Evolutionary conservation across 78 protist species (phyloP).

Genomic region (Protostelium mycophagum): DNA sequence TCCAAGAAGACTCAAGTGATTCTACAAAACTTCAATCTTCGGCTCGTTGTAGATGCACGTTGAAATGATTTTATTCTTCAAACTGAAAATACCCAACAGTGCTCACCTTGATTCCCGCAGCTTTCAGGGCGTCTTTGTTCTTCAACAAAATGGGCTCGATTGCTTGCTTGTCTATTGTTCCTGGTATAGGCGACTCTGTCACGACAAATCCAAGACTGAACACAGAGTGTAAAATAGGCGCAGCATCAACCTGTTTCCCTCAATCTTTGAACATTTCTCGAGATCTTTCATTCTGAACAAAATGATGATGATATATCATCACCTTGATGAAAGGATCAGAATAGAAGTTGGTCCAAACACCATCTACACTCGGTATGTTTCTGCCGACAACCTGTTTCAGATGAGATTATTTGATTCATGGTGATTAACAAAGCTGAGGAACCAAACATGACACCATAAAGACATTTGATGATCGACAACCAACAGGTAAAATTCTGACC

Average conservation of each 20-base stretch:
- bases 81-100: background rate
- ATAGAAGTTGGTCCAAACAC: background rate
- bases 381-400: background rate
- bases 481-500: no score
- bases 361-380: background rate
- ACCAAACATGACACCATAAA: no score
- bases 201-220: constrained; percentile 37
- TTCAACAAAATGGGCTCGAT: background rate
- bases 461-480: no score
- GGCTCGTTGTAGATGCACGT: no score
- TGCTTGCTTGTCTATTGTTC: background rate
- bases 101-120: constrained; percentile 2
- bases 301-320: background rate
- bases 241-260: constrained; percentile 1
- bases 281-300: background rate
- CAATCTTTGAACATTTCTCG: background rate
- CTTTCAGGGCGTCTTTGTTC: background rate
- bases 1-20: background rate
- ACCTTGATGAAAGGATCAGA: background rate
- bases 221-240: constrained; percentile 19
- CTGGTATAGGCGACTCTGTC: background rate
- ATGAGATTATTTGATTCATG: background rate
- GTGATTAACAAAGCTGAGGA: no score
- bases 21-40: background rate
- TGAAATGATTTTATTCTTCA: no score